Evolutionary conservation across 2,329 filamentous ascomycete genomes (phyloP), one percentile per base, ranked within the genome.

Genomic region (Arthroderma uncinatum): DNA sequence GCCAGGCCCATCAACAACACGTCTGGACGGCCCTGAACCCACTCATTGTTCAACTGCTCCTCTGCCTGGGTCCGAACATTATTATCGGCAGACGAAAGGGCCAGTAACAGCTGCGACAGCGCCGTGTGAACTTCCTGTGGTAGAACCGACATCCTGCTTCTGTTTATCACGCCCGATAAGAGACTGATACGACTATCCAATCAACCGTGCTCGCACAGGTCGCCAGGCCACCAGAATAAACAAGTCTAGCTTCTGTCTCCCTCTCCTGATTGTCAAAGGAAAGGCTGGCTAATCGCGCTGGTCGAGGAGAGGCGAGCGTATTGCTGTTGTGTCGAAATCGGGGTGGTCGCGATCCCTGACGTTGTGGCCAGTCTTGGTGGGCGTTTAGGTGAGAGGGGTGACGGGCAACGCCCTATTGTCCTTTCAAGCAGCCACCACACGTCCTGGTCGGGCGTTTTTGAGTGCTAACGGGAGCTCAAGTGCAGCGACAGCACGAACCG

Each of bases 1-100:
- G 87, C 91, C 65, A 98, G 77, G 63, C 91, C 93, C 86, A 97
- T 93, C 69, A 98, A 77, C 64, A 97, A 79, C 65, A 95, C 80
- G 67, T 96, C 91, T 36, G 93, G 91, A 60, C 87, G 82, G 58
- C 82, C 80, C 61, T 78, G 76, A 36, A 90, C 87, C 93, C 93
- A 98, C 78, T 90, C 91, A 73, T 83, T 88, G 71, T 89, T 88
- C 61, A 98, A 78, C 71, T 91, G 86, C 63, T 94, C 89, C 74
- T 98, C 93, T 55, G 92, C 92, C 71, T 89, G 83, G 30, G 87
- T 83, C 70, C 93, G 86, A 65, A 89, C 80, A 58, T 79, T 79
- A 76, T 98, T 98, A 76, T 98, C 92, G 65, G 89, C 76, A 52
- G 89, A 92, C 75, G 93, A 87, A 63, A 98, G 82, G 64, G 86